phyloP scores from a whole-genome alignment of 192 early-diverging fungal genomes.

The Mortierella claussenii region DNA sequence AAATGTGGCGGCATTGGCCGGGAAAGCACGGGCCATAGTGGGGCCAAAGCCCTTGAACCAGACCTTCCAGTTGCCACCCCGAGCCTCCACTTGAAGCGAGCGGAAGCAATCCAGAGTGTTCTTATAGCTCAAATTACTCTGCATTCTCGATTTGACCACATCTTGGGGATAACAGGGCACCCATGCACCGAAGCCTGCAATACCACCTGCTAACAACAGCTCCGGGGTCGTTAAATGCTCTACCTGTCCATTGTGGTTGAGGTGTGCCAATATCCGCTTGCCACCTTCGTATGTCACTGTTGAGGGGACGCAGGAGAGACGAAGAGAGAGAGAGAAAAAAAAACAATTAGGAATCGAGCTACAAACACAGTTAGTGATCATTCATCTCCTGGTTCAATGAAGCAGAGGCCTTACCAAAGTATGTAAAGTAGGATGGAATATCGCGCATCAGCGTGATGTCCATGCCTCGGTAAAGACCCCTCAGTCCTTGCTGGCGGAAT shows the following conservation, averaged over 20 bases:
- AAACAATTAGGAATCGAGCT: background rate
- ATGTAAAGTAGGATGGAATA: constrained; percentile 90
- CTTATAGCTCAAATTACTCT: constrained; percentile 67
- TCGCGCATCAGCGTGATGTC: constrained; percentile 92
- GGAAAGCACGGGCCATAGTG: constrained; percentile 84
- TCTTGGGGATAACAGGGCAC: constrained; percentile 80
- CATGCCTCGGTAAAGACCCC: constrained; percentile 89
- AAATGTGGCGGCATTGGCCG: constrained; percentile 88
- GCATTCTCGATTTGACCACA: constrained; percentile 85
- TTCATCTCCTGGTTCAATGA: background rate
- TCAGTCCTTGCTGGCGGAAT: constrained; percentile 78
- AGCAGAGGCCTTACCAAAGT: constrained; percentile 75
- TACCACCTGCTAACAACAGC: constrained; percentile 91
- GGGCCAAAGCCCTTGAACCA: constrained; percentile 88
- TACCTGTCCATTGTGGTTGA: constrained; percentile 65
- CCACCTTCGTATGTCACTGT: constrained; percentile 85
- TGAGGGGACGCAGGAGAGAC: background rate
- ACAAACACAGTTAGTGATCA: background rate
- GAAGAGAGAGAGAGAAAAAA: constrained; percentile 3
- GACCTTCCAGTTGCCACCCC: constrained; percentile 62
- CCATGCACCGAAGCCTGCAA: constrained; percentile 97
- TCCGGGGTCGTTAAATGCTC: constrained; percentile 78
- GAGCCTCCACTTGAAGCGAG: constrained; percentile 62
- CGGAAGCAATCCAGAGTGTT: constrained; percentile 44
- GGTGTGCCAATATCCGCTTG: constrained; percentile 70